These are phyloP conservation scores for Auriscalpium vulgare DNA, from an alignment of 768 basidiomycete species.

Conservation along the genomic window DNA sequence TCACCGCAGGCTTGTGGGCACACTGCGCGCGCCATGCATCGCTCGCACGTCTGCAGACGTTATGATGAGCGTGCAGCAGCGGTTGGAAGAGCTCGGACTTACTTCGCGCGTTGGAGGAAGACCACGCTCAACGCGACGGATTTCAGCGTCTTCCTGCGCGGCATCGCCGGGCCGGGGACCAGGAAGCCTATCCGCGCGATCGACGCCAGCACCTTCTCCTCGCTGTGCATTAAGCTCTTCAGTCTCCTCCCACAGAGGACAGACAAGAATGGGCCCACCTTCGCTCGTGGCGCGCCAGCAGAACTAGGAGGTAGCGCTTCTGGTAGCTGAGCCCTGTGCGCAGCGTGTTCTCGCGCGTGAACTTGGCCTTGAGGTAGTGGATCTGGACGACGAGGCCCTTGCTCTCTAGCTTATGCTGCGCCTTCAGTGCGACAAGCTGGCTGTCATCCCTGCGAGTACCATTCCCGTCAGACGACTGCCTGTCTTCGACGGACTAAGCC, in stretches of 20 bases:
- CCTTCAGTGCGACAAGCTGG: constrained; percentile 46
- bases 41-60: constrained; percentile 44
- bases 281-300: constrained; percentile 64
- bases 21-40: constrained; percentile 57
- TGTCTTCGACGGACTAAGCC: not conserved
- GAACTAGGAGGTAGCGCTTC: constrained; percentile 76
- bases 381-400: constrained; percentile 90
- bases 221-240: constrained; percentile 32
- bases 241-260: not conserved
- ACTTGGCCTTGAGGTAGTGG: constrained; percentile 86
- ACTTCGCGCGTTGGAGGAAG: constrained; percentile 63
- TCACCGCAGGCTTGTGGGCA: constrained; percentile 51
- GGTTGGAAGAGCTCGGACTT: constrained; percentile 18
- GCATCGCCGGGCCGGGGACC: constrained; percentile 27
- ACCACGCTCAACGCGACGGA: constrained; percentile 47
- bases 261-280: constrained; percentile 36
- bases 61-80: constrained; percentile 1
- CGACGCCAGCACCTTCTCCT: constrained; percentile 63
- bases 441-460: constrained; percentile 36
- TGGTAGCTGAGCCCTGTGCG: constrained; percentile 74
- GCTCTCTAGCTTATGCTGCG: constrained; percentile 77
- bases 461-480: not conserved
- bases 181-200: constrained; percentile 75
- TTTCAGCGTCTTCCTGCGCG: constrained; percentile 46
- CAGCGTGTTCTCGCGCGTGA: constrained; percentile 76